Evolutionary conservation across 2,329 filamentous ascomycete species (phyloP).

Genomic region (Byssoonygena ceratinophila): DNA sequence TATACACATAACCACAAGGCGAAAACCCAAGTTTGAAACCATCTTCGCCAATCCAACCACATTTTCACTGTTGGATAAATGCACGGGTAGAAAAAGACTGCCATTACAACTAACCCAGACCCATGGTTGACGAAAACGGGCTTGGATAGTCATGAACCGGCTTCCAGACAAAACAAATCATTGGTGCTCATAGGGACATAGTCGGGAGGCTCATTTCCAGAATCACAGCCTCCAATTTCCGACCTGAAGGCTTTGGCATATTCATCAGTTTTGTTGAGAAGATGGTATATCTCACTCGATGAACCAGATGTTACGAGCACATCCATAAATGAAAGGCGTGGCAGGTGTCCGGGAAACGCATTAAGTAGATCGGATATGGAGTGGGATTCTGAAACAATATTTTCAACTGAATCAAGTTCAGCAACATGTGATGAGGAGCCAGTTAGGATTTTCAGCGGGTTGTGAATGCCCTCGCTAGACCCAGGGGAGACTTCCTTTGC

Average conservation of each 20-base stretch:
- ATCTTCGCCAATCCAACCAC: too few species aligned
- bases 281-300: slow-evolving; percentile 32
- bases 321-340: slow-evolving; percentile 43
- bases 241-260: slow-evolving; percentile 52
- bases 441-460: slow-evolving; percentile 27
- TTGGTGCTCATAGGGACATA: slow-evolving; percentile 33
- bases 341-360: slow-evolving; percentile 41
- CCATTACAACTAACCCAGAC: too few species aligned
- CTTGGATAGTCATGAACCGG: slow-evolving; percentile 14
- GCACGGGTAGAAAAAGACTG: too few species aligned
- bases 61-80: too few species aligned
- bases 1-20: too few species aligned
- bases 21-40: too few species aligned
- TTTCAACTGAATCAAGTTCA: slow-evolving; percentile 19
- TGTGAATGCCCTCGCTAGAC: background rate
- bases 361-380: slow-evolving; percentile 39
- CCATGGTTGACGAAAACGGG: too few species aligned
- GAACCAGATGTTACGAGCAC: slow-evolving; percentile 55
- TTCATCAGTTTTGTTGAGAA: slow-evolving; percentile 34
- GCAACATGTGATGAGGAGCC: background rate
- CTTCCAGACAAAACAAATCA: slow-evolving; percentile 56
- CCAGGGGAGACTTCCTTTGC: slow-evolving; percentile 22
- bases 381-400: slow-evolving; percentile 28
- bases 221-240: slow-evolving; percentile 56
- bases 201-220: slow-evolving; percentile 26